Evolutionary conservation across 2,329 filamentous ascomycete species (phyloP).

Genomic region (Alternaria dauci): DNA sequence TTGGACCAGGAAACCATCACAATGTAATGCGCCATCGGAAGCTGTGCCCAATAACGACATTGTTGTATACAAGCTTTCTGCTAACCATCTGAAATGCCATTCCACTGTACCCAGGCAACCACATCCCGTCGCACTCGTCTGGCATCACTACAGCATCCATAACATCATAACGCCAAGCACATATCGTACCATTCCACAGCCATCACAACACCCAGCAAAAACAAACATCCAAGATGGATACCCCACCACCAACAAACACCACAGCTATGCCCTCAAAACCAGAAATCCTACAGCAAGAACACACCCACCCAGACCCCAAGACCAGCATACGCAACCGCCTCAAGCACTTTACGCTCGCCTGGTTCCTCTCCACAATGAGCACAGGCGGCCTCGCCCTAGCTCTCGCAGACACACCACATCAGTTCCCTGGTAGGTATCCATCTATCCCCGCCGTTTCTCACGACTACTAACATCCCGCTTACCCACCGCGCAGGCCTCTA

Average conservation of each 20-base stretch:
- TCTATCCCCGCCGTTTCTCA: neutral
- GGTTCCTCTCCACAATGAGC: constrained; percentile 57
- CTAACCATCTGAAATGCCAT: neutral
- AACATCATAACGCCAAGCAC: neutral
- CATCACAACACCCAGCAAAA: neutral
- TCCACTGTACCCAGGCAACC: neutral
- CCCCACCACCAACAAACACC: neutral
- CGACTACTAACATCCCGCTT: neutral
- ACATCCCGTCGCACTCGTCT: neutral
- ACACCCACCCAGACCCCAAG: neutral
- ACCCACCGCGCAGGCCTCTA: neutral
- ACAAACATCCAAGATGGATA: neutral
- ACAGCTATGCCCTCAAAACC: neutral
- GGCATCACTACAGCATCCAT: neutral
- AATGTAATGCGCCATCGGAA: neutral
- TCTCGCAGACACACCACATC: constrained; percentile 53
- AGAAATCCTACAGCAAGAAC: neutral
- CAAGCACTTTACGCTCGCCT: constrained; percentile 56
- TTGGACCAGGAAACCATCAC: neutral
- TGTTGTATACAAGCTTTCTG: neutral
- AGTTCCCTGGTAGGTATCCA: constrained; percentile 31
- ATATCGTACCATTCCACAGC: neutral
- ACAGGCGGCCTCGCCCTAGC: constrained; percentile 57
- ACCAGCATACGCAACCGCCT: constrained; percentile 24
- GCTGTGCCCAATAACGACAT: neutral